Conservation (phyloP, 163 green algal genomes). For the Trebouxia gelatinosa region DNA sequence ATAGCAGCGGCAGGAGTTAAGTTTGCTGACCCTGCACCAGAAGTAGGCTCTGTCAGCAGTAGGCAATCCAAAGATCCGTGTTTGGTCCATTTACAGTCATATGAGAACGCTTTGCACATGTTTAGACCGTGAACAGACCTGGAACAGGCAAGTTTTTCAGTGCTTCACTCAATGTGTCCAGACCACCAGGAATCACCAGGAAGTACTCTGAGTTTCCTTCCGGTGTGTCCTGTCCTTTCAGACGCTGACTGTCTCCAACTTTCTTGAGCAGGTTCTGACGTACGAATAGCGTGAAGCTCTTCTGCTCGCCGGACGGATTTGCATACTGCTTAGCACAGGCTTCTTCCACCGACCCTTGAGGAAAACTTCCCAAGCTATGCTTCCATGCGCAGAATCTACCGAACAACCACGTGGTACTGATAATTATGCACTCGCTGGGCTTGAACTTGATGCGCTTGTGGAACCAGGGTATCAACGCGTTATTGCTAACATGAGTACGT, state of each 20-base stretch:
- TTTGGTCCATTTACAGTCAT: too few species aligned
- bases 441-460: conserved; percentile 25
- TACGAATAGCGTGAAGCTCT: conserved; percentile 30
- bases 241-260: conserved; percentile 15
- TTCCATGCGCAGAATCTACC: background rate
- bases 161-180: conserved; percentile 20
- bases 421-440: conserved; percentile 7
- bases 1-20: too few species aligned
- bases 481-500: conserved; percentile 21
- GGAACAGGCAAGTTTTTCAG: background rate
- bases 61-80: too few species aligned
- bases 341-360: conserved; percentile 18
- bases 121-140: background rate
- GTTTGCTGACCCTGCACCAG: too few species aligned
- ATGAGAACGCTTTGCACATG: too few species aligned
- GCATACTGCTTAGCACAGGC: conserved; percentile 15
- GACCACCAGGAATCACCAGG: conserved; percentile 25
- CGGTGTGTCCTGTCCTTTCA: conserved; percentile 22
- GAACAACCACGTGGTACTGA: conserved; percentile 29
- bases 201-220: conserved; percentile 24
- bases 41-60: too few species aligned
- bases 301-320: conserved; percentile 21
- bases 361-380: background rate
- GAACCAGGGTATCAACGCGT: conserved; percentile 26
- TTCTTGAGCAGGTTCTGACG: conserved; percentile 23